phyloP scores from a whole-genome alignment of 2,329 filamentous ascomycete species.

The Fusarium floridanum region DNA sequence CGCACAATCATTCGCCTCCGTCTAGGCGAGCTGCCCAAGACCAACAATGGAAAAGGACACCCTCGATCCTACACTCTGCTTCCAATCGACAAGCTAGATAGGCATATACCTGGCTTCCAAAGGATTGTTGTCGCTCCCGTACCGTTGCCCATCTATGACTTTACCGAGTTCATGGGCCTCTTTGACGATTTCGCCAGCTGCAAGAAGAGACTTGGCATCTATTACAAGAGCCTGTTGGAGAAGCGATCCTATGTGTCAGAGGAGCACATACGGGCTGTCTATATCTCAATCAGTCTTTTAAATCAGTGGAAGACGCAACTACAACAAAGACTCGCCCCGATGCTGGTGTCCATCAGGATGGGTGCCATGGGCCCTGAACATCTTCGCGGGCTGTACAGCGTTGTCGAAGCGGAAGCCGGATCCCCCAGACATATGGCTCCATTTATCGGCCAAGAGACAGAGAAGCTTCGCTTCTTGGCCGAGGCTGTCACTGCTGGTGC shows the following conservation, averaged over 20 bases:
- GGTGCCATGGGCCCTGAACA: background rate
- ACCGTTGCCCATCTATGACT: background rate
- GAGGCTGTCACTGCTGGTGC: background rate
- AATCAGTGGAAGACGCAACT: background rate
- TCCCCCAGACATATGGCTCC: background rate
- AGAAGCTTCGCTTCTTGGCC: conserved; percentile 27
- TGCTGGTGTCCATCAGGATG: background rate
- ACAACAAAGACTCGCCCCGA: background rate
- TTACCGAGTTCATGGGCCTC: conserved; percentile 2
- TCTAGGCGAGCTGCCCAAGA: background rate
- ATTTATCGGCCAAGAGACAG: conserved; percentile 13
- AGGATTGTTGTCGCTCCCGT: background rate
- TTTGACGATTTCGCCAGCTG: conserved; percentile 17
- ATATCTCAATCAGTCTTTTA: background rate
- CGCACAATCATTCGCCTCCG: conserved; percentile 5
- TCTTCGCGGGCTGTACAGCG: background rate
- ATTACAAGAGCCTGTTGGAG: conserved; percentile 4
- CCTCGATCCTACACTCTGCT: conserved; percentile 22
- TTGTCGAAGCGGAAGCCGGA: accelerated
- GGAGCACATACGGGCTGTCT: conserved; percentile 11
- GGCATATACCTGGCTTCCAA: background rate
- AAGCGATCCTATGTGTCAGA: conserved; percentile 8
- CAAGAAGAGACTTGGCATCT: background rate
- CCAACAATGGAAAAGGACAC: conserved; percentile 3
- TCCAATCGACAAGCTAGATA: conserved; percentile 1